Percentiles rank a stretch among this genome's conserved stretches.
Conservation (phyloP, 2,329 filamentous ascomycete species). For the Rutstroemia sp. region DNA sequence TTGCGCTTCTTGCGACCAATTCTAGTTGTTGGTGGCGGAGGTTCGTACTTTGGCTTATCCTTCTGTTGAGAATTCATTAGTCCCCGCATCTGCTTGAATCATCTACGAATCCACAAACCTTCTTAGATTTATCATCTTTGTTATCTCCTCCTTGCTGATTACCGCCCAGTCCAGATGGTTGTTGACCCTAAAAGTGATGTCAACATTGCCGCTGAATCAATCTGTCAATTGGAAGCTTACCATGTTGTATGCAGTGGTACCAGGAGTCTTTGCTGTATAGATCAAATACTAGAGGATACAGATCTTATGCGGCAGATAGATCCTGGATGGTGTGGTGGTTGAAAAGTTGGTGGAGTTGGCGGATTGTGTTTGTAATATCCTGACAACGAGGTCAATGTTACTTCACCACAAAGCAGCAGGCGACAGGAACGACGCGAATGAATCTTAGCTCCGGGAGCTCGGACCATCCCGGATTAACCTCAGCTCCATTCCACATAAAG, state of each 20-base stretch:
- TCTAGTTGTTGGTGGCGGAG: conserved; percentile 92
- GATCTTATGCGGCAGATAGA: background rate
- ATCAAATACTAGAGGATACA: background rate
- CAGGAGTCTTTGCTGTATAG: background rate
- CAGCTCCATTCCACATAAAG: too few species aligned
- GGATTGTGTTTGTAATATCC: conserved; percentile 16
- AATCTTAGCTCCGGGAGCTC: conserved; percentile 2
- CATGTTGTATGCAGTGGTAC: conserved; percentile 21
- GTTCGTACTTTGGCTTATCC: conserved; percentile 99
- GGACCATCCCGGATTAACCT: background rate
- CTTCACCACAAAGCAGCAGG: conserved; percentile 10
- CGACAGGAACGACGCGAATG: conserved; percentile 10
- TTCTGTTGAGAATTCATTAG: conserved; percentile 53
- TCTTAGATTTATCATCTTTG: conserved; percentile 87
- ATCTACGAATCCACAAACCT: conserved; percentile 45
- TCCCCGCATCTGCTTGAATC: background rate
- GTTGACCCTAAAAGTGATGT: conserved; percentile 32
- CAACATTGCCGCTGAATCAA: conserved; percentile 13
- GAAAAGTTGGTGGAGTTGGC: conserved; percentile 7
- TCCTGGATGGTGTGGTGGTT: conserved; percentile 17
- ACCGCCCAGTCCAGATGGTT: conserved; percentile 33
- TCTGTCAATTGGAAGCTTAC: conserved; percentile 19
- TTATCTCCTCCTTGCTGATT: conserved; percentile 61
- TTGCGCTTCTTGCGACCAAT: conserved; percentile 99
- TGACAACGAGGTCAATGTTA: conserved; percentile 17